Evolutionary conservation across 139 green algal genomes (phyloP).

Genomic region (Closterium sp.): DNA sequence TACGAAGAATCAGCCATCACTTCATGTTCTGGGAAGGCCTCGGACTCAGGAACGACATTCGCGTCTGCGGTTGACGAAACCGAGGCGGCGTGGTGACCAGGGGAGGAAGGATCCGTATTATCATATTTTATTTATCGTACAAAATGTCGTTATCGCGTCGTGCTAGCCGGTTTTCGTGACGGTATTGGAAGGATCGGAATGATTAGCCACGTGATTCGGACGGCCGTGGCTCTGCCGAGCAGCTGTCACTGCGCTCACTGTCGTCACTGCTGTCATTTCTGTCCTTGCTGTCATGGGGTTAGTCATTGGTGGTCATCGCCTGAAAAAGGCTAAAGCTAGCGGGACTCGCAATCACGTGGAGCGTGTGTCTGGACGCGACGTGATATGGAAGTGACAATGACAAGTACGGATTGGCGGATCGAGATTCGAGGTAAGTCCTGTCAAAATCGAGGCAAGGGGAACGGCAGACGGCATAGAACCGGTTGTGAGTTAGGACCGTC

Average conservation of each 20-base stretch:
- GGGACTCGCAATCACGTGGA: not conserved
- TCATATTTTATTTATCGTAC: too few species aligned
- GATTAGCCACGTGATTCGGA: not conserved
- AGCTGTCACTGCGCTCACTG: not conserved
- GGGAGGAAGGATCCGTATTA: not conserved
- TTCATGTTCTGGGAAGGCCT: too few species aligned
- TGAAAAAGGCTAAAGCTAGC: not conserved
- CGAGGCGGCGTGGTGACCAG: not conserved
- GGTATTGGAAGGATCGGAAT: not conserved
- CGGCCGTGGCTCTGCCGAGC: not conserved
- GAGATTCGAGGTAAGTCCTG: not conserved
- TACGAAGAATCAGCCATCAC: too few species aligned
- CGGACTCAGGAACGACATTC: too few species aligned
- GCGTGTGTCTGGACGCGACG: not conserved
- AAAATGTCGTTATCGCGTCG: not conserved
- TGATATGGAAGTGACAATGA: not conserved
- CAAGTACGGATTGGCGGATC: not conserved
- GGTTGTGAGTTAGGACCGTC: too few species aligned
- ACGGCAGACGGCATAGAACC: not conserved
- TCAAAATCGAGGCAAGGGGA: not conserved
- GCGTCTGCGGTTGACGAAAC: too few species aligned
- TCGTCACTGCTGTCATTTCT: not conserved
- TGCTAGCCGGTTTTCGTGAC: not conserved
- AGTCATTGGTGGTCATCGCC: not conserved
- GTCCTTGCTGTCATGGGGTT: too few species aligned